Conservation (phyloP, 2,329 filamentous ascomycete species). For the Trichophyton verrucosum region DNA sequence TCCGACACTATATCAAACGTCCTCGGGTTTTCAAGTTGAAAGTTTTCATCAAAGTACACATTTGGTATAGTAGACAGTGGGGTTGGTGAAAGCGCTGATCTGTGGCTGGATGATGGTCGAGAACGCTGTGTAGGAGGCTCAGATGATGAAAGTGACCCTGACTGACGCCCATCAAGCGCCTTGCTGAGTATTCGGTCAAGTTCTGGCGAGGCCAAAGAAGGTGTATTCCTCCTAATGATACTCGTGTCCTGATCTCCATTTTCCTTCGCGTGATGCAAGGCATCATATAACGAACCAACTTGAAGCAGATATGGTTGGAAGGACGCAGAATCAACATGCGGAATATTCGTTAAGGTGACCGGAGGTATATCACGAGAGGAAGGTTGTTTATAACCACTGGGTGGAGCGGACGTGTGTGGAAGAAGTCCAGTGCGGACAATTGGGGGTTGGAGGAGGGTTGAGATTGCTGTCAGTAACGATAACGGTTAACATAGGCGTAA, state of each 20-base stretch:
- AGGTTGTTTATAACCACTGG: constrained; percentile 66
- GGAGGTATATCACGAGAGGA: constrained; percentile 85
- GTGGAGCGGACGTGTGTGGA: constrained; percentile 57
- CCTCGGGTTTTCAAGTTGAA: constrained; percentile 87
- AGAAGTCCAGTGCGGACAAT: constrained; percentile 67
- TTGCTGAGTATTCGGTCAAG: constrained; percentile 38
- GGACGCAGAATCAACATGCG: constrained; percentile 62
- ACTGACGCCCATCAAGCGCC: constrained; percentile 31
- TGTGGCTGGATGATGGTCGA: constrained; percentile 34
- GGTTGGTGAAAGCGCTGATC: constrained; percentile 44
- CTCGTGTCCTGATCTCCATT: constrained; percentile 53
- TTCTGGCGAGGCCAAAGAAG: constrained; percentile 35
- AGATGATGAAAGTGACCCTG: constrained; percentile 11
- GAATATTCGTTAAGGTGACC: constrained; percentile 78
- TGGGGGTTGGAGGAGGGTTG: constrained; percentile 67
- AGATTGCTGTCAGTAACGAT: constrained; percentile 51
- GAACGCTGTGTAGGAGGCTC: constrained; percentile 15
- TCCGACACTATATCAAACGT: constrained; percentile 97
- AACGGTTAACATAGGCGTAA: neutral
- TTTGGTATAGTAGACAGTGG: constrained; percentile 82
- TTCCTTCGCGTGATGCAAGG: constrained; percentile 71
- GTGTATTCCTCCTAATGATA: constrained; percentile 33
- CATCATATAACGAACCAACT: constrained; percentile 78
- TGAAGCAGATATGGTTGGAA: constrained; percentile 78
- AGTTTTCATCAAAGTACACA: constrained; percentile 91